Conservation (phyloP, 2,329 filamentous ascomycete genomes). For the Colletotrichum neosansevieriae region DNA sequence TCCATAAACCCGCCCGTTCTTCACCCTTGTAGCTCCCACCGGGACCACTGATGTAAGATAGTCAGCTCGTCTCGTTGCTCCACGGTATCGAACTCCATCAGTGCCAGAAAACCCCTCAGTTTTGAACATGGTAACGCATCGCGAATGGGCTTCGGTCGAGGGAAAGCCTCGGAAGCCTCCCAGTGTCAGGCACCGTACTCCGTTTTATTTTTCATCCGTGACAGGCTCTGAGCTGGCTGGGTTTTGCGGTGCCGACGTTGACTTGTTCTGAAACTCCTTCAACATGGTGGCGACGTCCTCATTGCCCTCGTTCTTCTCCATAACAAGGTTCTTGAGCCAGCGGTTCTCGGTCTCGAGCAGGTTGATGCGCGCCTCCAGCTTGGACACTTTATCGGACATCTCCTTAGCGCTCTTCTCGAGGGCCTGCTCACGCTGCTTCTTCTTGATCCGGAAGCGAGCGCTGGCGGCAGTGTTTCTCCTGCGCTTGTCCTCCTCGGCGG, state of each 20-base stretch:
- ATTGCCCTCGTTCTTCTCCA: slow-evolving; percentile 80
- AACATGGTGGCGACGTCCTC: slow-evolving; percentile 64
- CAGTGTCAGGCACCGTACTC: not conserved
- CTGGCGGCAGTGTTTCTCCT: slow-evolving; percentile 90
- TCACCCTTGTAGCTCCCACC: slow-evolving; percentile 6
- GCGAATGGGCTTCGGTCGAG: slow-evolving; percentile 1
- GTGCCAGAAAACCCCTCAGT: slow-evolving; percentile 12
- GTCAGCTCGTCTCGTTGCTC: not conserved
- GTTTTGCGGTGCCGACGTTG: slow-evolving; percentile 8
- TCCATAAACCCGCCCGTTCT: slow-evolving; percentile 27
- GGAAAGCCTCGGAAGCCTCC: not conserved
- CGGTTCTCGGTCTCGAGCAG: slow-evolving; percentile 88
- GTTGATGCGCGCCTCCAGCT: slow-evolving; percentile 78
- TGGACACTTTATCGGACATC: slow-evolving; percentile 81
- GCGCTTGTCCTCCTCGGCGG: slow-evolving; percentile 90
- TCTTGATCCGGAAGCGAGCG: slow-evolving; percentile 92
- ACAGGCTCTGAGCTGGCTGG: slow-evolving; percentile 12
- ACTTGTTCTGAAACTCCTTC: slow-evolving; percentile 61
- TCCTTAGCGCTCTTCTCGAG: slow-evolving; percentile 86
- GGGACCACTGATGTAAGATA: not conserved
- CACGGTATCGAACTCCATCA: slow-evolving; percentile 17
- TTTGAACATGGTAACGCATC: slow-evolving; percentile 24
- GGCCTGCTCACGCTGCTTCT: slow-evolving; percentile 93
- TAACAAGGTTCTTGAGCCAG: slow-evolving; percentile 83
- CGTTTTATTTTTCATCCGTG: slow-evolving; percentile 19